Evolutionary conservation across 148 eudicot genomes (phyloP).

Genomic region (Rheum nobile): DNA sequence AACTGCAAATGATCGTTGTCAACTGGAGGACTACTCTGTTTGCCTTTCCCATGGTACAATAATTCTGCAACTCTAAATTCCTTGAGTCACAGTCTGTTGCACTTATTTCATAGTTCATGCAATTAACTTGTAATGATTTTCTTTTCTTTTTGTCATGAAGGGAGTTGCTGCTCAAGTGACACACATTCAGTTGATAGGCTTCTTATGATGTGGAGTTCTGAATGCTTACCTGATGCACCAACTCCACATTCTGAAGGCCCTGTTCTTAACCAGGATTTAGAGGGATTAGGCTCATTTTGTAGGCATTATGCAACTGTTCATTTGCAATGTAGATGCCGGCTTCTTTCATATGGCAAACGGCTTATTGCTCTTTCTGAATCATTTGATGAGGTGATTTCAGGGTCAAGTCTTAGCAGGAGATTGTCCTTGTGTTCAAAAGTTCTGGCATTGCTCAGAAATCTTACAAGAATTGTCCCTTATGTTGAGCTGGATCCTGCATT

Average conservation of each 20-base stretch:
- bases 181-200: constrained; percentile 58
- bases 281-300: constrained; percentile 43
- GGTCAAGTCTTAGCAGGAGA: constrained; percentile 34
- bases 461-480: constrained; percentile 40
- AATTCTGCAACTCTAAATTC: not conserved
- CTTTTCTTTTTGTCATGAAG: constrained; percentile 32
- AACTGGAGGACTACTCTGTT: constrained; percentile 34
- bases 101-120: constrained; percentile 2
- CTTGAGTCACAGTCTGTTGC: not conserved
- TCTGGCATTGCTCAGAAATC: constrained; percentile 59
- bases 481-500: constrained; percentile 41
- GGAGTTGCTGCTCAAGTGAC: constrained; percentile 57
- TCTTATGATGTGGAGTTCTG: constrained; percentile 56
- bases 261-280: constrained; percentile 28
- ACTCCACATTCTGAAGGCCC: constrained; percentile 22
- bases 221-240: constrained; percentile 27
- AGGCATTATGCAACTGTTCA: constrained; percentile 79
- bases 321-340: constrained; percentile 62
- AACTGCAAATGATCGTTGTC: constrained; percentile 16
- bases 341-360: constrained; percentile 39
- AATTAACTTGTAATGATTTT: not conserved
- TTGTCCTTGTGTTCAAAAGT: constrained; percentile 46
- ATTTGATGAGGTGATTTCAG: constrained; percentile 40
- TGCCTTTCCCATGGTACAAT: constrained; percentile 65
- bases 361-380: constrained; percentile 39